Base-by-base conservation (phyloP, 768 basidiomycete genomes). In the Lactarius quietus region DNA sequence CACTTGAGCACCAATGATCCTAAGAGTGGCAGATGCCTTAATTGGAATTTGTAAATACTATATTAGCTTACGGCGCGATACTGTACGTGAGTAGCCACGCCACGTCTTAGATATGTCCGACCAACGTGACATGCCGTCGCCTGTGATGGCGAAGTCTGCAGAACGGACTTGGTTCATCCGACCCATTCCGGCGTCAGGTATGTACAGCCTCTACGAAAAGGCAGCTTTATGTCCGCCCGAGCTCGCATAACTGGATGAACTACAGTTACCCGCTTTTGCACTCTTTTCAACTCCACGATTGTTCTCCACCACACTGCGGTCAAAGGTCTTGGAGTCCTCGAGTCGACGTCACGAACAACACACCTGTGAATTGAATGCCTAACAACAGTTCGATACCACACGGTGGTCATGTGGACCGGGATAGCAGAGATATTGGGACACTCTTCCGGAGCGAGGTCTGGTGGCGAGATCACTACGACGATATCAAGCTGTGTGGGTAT, bases 391-490 rank as follows among this genome's bases (percentile, higher is more conserved):
- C 15, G 43, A 8, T 35, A 64, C 20, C n/a, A 8, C 14, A 48
- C 7, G 55, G 36, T 6, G 17, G 15, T 9, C 7, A 56, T 38
- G 43, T n/a, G 39, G 36, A 28, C 23, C 64, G n/a, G 28, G 20
- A 43, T 4, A 7, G 5, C 28, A 65, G 59, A 59, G 26, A 29
- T 8, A 57, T 56, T 15, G 67, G 64, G 12, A 54, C 57, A 1
- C 57, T 66, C 29, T 51, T 61, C 18, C n/a, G 15, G 20, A 57
- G 57, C 17, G 68, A 69, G 26, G 18, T 12, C 23, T 69, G 65
- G 66, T 69, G 68, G 68, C 33, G 57, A 1, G 53, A 69, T 52
- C 54, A 61, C 5, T 58, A 63, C 38, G 5, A 36, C 12, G 43
- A 28, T 5, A 26, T 69, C 20, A 7, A 10, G 20, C 15, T 4